These are phyloP conservation scores for Pythium aquatile DNA, from an alignment of 352 stramenopile species.

Conservation along the genomic window DNA sequence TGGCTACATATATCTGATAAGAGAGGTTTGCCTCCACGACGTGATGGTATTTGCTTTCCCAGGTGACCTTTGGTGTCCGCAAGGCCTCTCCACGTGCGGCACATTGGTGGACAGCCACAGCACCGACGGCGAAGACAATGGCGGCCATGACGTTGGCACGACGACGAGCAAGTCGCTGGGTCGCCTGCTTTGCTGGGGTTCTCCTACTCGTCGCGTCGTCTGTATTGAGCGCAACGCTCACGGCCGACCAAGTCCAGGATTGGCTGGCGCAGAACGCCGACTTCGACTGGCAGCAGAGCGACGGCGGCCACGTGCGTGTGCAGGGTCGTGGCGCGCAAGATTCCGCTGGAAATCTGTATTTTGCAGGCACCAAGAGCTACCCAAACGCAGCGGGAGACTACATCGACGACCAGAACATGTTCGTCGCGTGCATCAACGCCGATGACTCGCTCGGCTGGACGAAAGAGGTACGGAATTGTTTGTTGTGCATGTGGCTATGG, in stretches of 20 bases:
- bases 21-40: conserved; percentile 8
- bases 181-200: neutral
- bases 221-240: conserved; percentile 22
- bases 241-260: conserved; percentile 35
- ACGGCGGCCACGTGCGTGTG: conserved; percentile 40
- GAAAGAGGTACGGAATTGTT: conserved; percentile 32
- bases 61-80: conserved; percentile 24
- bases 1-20: conserved; percentile 25
- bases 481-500: neutral
- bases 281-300: conserved; percentile 59
- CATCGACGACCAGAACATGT: conserved; percentile 45
- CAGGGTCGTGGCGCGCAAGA: conserved; percentile 39
- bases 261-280: conserved; percentile 39
- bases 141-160: neutral
- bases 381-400: conserved; percentile 14
- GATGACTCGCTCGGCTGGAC: conserved; percentile 53
- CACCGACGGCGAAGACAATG: neutral
- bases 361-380: conserved; percentile 51
- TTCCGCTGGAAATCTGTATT: conserved; percentile 49
- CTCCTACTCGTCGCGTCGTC: neutral
- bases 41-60: conserved; percentile 19
- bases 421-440: conserved; percentile 46
- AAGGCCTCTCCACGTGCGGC: neutral
- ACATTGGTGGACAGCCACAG: neutral
- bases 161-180: neutral